Evolutionary conservation across 768 basidiomycete genomes (phyloP), one percentile per base, ranked within the genome.

Genomic region (Sporobolomyces roseus): DNA sequence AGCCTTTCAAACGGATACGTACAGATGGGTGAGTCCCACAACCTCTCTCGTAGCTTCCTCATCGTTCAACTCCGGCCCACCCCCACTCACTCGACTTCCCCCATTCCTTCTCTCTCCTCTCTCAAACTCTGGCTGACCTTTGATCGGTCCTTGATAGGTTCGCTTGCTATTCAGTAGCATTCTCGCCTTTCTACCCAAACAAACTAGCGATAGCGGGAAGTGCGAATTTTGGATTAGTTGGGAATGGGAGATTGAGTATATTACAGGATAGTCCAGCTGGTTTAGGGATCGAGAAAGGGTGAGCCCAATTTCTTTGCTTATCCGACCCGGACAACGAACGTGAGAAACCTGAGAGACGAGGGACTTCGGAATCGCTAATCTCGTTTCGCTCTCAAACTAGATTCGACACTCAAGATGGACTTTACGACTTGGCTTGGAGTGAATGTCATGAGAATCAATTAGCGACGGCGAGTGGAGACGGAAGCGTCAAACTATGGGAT

Each of bases 401-500:
- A 69, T 94, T 87, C 74, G 91, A 93, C 77, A 87, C 91, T 0
- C 90, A 92, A 78, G 93, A 94, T 75, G 90, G 88, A 0, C 79
- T 93, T 12, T 93, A 88, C 77, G 92, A 93, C 75, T 81, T 92
- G 54, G 91, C 93, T 1, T 98, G 93, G 93, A 93, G 90, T 41
- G 94, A 98, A 80, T 79, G 86, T 36, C 91, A 96, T 79, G 93
- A 94, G 80, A 92, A 94, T 76, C 94, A 98, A 77, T 79, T 98
- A 43, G 87, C 89, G 3, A 86, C 91, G 2, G 89, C 85, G 1
- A 92, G 90, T 13, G 94, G 91, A 52, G 91, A 96, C 75, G 93
- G 93, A 3, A 88, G 90, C 19, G 83, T 96, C 75, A 87, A 86
- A 77, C 80, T 97, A 35, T 97, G 93, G 90, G 94, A 97, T 77